Base-by-base conservation (phyloP, 495 filamentous ascomycete genomes). In the Podospora anserina region DNA sequence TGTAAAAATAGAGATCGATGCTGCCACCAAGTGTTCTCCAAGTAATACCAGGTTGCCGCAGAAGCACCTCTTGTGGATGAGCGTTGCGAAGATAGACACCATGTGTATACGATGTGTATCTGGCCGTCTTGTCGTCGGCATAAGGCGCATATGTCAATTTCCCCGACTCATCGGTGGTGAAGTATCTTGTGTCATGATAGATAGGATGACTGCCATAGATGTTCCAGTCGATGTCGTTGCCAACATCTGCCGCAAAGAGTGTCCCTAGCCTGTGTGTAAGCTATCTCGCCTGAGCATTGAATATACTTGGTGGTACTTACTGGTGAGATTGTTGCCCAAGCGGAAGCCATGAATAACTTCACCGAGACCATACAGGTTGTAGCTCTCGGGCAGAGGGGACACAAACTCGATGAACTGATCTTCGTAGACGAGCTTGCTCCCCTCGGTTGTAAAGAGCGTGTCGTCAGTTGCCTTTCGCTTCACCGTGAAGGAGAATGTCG, bases 131-230 rank as follows among this genome's bases (percentile, higher is more conserved):
- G 68, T 89, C 82, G 0, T 84, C 83, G 7, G 85, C 81, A 70
- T 87, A 80, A 18, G 82, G 79, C 27, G 84, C 82, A 53, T 88
- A 86, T 2, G 77, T 84, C 20, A 85, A 72, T 60, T 80, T 75
- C 6, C 88, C 88, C 3, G 81, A 82, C 3, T 75, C 62, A 66
- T 87, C 78, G 9, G 84, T 81, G 68, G 88, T 84, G 74, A 87
- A 81, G 44, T 85, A 84, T n/a, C 93, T 87, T 71, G 93, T 91
- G 68, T 96, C 93, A 55, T 91, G 86, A 78, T 96, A 97, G 23
- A 96, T 82, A 0, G 93, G 90, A 74, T 97, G 93, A 60, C 81
- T 87, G 9, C 92, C 91, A 74, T 97, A 96, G 30, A 96, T 80
- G 71, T 97, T 97, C 9, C 84, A 87, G 64, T 89, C 86, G 9